Conservation (phyloP, 2,329 filamentous ascomycete species). For the Alternaria gansuensis region DNA sequence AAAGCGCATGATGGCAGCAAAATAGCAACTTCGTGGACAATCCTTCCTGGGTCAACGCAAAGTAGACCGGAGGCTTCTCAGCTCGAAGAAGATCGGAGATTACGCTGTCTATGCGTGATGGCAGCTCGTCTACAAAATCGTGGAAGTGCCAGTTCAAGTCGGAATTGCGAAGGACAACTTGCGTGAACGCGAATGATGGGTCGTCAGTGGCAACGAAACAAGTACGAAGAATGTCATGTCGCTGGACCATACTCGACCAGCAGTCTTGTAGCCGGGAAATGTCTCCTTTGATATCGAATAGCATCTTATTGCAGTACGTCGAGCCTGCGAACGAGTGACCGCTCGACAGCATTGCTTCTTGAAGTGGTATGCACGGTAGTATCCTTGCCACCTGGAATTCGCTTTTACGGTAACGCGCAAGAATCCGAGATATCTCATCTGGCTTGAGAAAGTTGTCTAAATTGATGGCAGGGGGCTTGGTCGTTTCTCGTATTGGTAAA, state of each 20-base stretch:
- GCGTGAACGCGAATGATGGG: conserved; percentile 70
- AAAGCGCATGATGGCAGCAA: conserved; percentile 80
- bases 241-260: conserved; percentile 69
- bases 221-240: conserved; percentile 82
- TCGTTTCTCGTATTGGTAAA: neutral
- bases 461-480: neutral
- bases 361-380: conserved; percentile 84
- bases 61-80: conserved; percentile 48
- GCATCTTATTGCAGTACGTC: conserved; percentile 77
- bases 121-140: conserved; percentile 35
- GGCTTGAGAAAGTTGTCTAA: conserved; percentile 26
- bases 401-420: conserved; percentile 19
- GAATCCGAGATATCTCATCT: conserved; percentile 28
- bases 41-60: conserved; percentile 39
- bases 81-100: conserved; percentile 60
- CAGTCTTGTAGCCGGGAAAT: conserved; percentile 61
- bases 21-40: conserved; percentile 55
- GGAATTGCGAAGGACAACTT: conserved; percentile 70
- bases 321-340: conserved; percentile 54
- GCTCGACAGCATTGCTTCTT: conserved; percentile 84
- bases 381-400: conserved; percentile 62
- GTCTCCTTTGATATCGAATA: conserved; percentile 67
- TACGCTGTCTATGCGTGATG: conserved; percentile 55
- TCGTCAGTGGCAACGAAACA: conserved; percentile 74
- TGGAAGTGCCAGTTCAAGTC: conserved; percentile 54